Base-by-base conservation (phyloP, 2,329 filamentous ascomycete species). In the Laburnicola sp. region DNA sequence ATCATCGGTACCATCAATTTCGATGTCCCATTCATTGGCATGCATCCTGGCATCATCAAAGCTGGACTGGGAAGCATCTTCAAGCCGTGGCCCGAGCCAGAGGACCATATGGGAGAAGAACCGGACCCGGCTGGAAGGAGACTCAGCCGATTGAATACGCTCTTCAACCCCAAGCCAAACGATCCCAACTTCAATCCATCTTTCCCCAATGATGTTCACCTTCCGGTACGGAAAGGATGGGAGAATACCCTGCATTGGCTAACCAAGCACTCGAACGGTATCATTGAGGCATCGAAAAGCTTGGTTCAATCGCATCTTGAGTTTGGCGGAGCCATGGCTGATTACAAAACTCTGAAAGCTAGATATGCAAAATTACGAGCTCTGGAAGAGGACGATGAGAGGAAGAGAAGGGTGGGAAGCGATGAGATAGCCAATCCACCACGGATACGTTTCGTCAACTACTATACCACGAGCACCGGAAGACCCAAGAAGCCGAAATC, bases 41-140 rank as follows among this genome's bases (percentile, higher is more conserved):
- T 97, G 68, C 91, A 97, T 71, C 91, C 91, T 1, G 89, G 92
- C 4, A 88, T 97, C 36, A 83, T 96, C 36, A 82, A 86, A n/a
- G 88, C 88, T 32, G 90, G 91, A 2, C 82, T 96, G 47, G 82
- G 86, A 2, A 93, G 89, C 65, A 79, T 96, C 8, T 94, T 96
- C 71, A 77, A 75, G 31, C 74, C 80, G 25, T 72, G 63, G 16
- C 67, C 68, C 21, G 47, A 58, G 4, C 66, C 66, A n/a, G 57
- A 66, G 11, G 62, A 70, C 53, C n/a, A 32, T 59, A 22, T 16
- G 4, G 23, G 6, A 8, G 51, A 50, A n/a, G 57, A 57, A 28
- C 25, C 58, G 2, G 51, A 54, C 8, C 11, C 50, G 2, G 28
- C 43, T 6, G 58, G 46, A 6, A 60, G 59, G 37, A 59, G 53